These are phyloP conservation scores for Citrus reticulata DNA, from an alignment of 345 rosid genomes.

Conservation along the genomic window DNA sequence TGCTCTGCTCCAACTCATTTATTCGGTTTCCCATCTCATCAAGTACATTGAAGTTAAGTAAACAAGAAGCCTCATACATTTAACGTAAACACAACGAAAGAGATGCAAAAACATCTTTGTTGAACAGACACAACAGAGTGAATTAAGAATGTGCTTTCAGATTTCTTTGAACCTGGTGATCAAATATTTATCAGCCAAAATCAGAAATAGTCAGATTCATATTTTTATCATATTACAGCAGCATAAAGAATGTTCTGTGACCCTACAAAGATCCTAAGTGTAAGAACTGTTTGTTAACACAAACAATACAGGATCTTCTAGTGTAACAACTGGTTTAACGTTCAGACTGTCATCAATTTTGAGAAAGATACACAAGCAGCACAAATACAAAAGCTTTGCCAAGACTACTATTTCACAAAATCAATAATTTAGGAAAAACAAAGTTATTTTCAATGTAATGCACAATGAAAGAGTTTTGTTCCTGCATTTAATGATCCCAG, in stretches of 20 bases:
- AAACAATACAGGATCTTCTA: too few species aligned
- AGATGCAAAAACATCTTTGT: conserved; percentile 4
- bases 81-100: neutral
- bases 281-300: too few species aligned
- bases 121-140: neutral
- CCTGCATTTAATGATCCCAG: neutral
- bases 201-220: neutral
- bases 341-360: neutral
- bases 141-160: neutral
- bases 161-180: neutral
- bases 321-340: neutral
- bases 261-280: too few species aligned
- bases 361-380: neutral
- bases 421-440: neutral
- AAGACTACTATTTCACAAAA: neutral
- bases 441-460: neutral
- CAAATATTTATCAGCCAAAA: conserved; percentile 1
- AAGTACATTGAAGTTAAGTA: conserved; percentile 55
- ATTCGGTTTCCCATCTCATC: conserved; percentile 78
- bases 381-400: neutral
- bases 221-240: neutral
- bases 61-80: conserved; percentile 4
- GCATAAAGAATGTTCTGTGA: neutral
- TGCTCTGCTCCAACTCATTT: conserved; percentile 70
- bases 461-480: neutral